These are phyloP conservation scores for Fusarium fujikuroi DNA, from an alignment of 2,329 filamentous ascomycete species.

Conservation along the genomic window DNA sequence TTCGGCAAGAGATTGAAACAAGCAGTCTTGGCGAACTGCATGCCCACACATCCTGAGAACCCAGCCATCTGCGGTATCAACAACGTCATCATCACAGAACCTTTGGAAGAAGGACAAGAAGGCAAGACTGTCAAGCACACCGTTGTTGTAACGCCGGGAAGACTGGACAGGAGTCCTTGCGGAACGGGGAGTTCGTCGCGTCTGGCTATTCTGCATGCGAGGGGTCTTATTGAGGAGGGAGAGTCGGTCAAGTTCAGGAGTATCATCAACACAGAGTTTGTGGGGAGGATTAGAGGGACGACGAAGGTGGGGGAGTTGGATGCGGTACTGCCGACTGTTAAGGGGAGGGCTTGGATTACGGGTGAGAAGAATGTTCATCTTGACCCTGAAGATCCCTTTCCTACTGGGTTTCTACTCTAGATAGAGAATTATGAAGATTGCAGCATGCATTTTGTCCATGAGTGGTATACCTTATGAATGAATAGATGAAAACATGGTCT, in stretches of 20 bases:
- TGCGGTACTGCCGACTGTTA: constrained; percentile 6
- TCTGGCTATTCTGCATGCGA: not conserved
- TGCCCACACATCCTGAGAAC: constrained; percentile 55
- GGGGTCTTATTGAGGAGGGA: not conserved
- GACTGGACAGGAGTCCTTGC: constrained; percentile 12
- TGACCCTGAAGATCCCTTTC: constrained; percentile 17
- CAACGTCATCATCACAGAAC: constrained; percentile 51
- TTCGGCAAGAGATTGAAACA: constrained; percentile 55
- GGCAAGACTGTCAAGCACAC: constrained; percentile 12
- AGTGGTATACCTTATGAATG: not conserved
- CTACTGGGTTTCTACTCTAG: not conserved
- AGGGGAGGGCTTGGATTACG: constrained; percentile 17
- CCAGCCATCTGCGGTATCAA: constrained; percentile 54
- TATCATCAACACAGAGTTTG: constrained; percentile 18
- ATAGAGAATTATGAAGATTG: no score
- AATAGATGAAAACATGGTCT: fast-evolving
- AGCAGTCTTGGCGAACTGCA: constrained; percentile 49
- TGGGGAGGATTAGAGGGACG: constrained; percentile 8
- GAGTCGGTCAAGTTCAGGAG: constrained; percentile 14
- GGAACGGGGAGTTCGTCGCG: constrained; percentile 13
- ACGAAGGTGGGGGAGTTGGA: constrained; percentile 4
- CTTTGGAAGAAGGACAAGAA: not conserved
- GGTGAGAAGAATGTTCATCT: constrained; percentile 21
- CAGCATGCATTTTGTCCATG: fast-evolving
- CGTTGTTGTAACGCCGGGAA: constrained; percentile 10